A percentile compares a stretch with the other conserved stretches of the same genome.
Evolutionary conservation across 139 green algal genomes (phyloP).

Genomic region (Desmodesmus armatus): DNA sequence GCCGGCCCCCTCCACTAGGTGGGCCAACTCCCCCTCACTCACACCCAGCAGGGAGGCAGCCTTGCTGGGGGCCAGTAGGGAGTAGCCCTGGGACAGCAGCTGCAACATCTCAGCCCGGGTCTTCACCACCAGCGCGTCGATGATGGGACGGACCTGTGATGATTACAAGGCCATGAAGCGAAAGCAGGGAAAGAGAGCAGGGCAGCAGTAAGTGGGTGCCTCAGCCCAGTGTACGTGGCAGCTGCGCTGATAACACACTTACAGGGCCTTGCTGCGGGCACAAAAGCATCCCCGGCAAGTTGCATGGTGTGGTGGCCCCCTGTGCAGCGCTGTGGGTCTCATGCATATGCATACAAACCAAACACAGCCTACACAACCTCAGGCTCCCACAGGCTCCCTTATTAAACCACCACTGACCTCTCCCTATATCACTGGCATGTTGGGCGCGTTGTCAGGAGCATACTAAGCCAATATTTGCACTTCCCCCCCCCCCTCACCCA

Average conservation of each 20-base stretch:
- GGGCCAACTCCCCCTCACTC: conserved; percentile 45
- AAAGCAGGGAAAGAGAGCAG: not conserved
- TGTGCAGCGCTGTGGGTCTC: too few relatives aligned
- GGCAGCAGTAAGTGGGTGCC: not conserved
- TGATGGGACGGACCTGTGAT: conserved; percentile 52
- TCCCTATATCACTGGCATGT: too few relatives aligned
- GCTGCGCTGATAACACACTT: not conserved
- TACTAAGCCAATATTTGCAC: too few relatives aligned
- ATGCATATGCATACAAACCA: too few relatives aligned
- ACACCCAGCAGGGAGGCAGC: conserved; percentile 55
- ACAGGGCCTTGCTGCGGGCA: not conserved
- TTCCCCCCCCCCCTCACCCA: too few relatives aligned
- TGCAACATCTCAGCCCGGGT: conserved; percentile 48
- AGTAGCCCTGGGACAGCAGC: conserved; percentile 55
- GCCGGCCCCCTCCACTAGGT: conserved; percentile 40
- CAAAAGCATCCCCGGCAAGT: too few relatives aligned
- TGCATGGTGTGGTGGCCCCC: too few relatives aligned
- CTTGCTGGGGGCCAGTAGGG: conserved; percentile 42
- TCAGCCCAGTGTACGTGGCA: too few relatives aligned
- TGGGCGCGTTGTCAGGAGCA: too few relatives aligned
- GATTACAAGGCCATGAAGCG: not conserved
- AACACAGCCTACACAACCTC: too few relatives aligned
- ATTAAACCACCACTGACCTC: too few relatives aligned
- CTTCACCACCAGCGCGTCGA: conserved; percentile 54
- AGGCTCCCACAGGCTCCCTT: too few relatives aligned